Evolutionary conservation across 2,329 filamentous ascomycete genomes (phyloP).

Genomic region (Decorospora gaudefroyi): DNA sequence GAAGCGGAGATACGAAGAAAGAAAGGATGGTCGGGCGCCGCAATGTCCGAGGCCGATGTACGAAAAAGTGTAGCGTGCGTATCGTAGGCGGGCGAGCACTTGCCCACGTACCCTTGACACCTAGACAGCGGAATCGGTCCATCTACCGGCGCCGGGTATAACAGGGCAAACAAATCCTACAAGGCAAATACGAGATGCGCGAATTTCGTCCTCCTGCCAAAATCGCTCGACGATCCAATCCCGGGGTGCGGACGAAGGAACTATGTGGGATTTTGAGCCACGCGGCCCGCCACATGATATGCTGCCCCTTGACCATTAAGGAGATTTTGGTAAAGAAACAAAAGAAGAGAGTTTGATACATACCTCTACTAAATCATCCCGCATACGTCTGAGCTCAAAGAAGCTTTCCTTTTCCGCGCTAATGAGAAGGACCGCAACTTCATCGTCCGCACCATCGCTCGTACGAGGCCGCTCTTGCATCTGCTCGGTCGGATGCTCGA

Average conservation of each 20-base stretch:
- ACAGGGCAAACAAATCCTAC: too few species aligned
- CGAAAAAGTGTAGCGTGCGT: too few species aligned
- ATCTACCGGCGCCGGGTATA: too few species aligned
- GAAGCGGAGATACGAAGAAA: background rate
- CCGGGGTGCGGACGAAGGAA: conserved; percentile 2
- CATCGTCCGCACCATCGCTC: conserved; percentile 60
- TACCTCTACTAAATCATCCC: conserved; percentile 63
- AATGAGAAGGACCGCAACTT: conserved; percentile 88
- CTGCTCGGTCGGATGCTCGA: conserved; percentile 54
- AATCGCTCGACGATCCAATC: background rate
- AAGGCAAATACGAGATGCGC: conserved; percentile 8
- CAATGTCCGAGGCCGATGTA: too few species aligned
- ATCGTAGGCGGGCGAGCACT: too few species aligned
- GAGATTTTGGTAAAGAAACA: conserved; percentile 22
- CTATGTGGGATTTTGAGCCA: too few species aligned
- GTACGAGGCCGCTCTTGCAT: conserved; percentile 49
- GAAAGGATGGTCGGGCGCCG: background rate
- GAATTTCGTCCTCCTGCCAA: conserved; percentile 10
- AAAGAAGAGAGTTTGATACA: conserved; percentile 21
- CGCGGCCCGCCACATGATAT: background rate
- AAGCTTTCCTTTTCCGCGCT: conserved; percentile 93
- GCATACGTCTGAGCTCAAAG: conserved; percentile 79
- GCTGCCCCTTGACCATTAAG: conserved; percentile 8
- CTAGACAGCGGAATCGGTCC: too few species aligned
- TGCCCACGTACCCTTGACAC: too few species aligned